These are phyloP conservation scores for Penicillium goetzii DNA, from an alignment of 495 filamentous ascomycete genomes.

Conservation along the genomic window DNA sequence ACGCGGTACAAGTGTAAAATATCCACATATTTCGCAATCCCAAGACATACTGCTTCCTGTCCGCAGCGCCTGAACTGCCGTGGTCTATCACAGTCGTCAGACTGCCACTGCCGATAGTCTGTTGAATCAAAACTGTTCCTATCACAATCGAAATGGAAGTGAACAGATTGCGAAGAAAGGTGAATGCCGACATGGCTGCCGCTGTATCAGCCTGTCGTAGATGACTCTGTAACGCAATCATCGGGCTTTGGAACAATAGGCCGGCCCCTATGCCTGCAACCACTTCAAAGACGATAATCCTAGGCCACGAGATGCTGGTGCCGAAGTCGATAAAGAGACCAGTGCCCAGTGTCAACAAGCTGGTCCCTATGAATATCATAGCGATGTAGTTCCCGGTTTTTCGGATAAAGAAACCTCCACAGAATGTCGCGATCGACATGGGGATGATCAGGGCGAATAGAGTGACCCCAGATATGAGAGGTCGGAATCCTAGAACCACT, in stretches of 20 bases:
- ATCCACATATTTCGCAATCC: constrained; percentile 10
- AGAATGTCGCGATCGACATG: constrained; percentile 4
- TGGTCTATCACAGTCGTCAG: neutral
- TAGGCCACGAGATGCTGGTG: constrained; percentile 54
- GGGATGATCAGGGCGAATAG: constrained; percentile 14
- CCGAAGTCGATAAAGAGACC: constrained; percentile 67
- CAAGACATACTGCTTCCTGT: constrained; percentile 20
- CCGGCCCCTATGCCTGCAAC: constrained; percentile 62
- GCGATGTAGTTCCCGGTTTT: constrained; percentile 20
- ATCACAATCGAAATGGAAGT: constrained; percentile 47
- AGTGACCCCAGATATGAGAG: constrained; percentile 15
- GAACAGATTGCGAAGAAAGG: constrained; percentile 41
- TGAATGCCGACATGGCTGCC: constrained; percentile 42
- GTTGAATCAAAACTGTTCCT: constrained; percentile 37
- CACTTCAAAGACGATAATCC: constrained; percentile 61
- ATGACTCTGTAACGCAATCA: constrained; percentile 50
- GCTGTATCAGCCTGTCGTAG: constrained; percentile 40
- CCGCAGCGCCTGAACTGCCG: neutral
- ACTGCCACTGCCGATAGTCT: neutral
- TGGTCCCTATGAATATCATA: constrained; percentile 59
- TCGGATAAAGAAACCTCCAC: constrained; percentile 45
- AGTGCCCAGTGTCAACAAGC: constrained; percentile 60
- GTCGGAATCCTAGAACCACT: constrained; percentile 8
- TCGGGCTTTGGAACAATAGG: constrained; percentile 64
- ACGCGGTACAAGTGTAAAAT: neutral